A percentile compares a stretch with the other conserved stretches of the same genome.
Conservation (phyloP, 805 yeast genomes). For the Yarrowia yakushimensis region DNA sequence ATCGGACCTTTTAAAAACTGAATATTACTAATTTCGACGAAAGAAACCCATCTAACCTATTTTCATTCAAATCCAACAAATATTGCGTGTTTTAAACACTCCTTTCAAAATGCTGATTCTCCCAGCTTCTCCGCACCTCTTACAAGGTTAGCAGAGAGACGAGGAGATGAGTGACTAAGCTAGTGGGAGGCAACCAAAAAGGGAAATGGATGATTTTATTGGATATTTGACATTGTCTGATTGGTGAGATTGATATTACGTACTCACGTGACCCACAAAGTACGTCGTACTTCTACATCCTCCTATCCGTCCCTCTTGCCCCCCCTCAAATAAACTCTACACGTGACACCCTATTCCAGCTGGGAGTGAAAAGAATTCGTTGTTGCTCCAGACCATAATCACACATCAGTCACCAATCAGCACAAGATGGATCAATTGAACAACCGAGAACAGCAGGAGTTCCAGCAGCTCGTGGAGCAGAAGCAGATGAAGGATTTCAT, state of each 20-base stretch:
- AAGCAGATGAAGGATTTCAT: constrained; percentile 99
- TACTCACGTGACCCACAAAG: too few relatives aligned
- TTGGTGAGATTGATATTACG: neutral
- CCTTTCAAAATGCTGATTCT: neutral
- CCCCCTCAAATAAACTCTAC: neutral
- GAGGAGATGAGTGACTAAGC: neutral
- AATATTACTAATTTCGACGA: too few relatives aligned
- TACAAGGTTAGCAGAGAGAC: neutral
- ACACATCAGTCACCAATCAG: constrained; percentile 19
- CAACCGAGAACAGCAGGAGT: constrained; percentile 93
- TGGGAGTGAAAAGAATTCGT: constrained; percentile 24
- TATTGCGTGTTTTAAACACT: too few relatives aligned
- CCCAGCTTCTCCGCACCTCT: constrained; percentile 15
- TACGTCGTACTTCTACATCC: neutral
- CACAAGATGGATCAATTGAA: constrained; percentile 83
- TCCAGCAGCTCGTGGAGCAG: constrained; percentile 91
- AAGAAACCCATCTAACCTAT: neutral
- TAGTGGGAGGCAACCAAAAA: neutral
- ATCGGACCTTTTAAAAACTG: too few relatives aligned
- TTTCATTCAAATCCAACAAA: neutral
- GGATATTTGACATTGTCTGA: too few relatives aligned
- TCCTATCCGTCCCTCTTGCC: neutral
- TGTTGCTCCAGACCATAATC: constrained; percentile 2
- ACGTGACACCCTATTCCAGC: constrained; percentile 25
- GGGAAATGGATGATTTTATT: neutral